phyloP scores from a whole-genome alignment of 192 early-diverging fungal genomes.

The Backusella liffmaniae region DNA sequence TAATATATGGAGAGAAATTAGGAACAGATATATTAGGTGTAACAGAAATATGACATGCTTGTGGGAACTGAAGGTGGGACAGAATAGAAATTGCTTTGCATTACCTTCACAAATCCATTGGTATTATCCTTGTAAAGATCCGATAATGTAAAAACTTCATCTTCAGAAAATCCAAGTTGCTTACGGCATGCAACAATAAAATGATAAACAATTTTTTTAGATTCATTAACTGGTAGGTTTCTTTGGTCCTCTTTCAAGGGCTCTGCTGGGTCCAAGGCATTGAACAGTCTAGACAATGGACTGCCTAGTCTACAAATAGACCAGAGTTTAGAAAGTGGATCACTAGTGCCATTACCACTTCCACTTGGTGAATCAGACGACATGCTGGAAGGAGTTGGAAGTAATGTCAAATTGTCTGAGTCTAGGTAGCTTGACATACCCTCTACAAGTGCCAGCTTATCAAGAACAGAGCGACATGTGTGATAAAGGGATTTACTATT shows the following conservation, averaged over 20 bases:
- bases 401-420: constrained; percentile 38
- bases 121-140: constrained; percentile 94
- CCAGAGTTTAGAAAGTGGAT: constrained; percentile 75
- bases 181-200: constrained; percentile 88
- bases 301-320: constrained; percentile 68
- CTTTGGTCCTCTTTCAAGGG: constrained; percentile 57
- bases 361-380: constrained; percentile 23
- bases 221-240: constrained; percentile 60
- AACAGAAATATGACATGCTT: constrained; percentile 6
- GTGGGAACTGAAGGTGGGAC: neutral
- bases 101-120: constrained; percentile 93
- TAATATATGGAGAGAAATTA: constrained; percentile 21
- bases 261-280: constrained; percentile 62
- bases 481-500: constrained; percentile 65
- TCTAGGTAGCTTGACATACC: constrained; percentile 65
- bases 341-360: constrained; percentile 29
- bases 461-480: constrained; percentile 64
- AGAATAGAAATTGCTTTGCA: neutral
- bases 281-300: constrained; percentile 69
- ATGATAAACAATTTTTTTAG: constrained; percentile 82
- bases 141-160: constrained; percentile 80
- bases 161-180: constrained; percentile 70
- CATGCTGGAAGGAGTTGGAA: constrained; percentile 30
- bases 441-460: constrained; percentile 69
- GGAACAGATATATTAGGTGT: constrained; percentile 11